Conservation (phyloP, 345 rosid species). For the Stellera chamaejasme region DNA sequence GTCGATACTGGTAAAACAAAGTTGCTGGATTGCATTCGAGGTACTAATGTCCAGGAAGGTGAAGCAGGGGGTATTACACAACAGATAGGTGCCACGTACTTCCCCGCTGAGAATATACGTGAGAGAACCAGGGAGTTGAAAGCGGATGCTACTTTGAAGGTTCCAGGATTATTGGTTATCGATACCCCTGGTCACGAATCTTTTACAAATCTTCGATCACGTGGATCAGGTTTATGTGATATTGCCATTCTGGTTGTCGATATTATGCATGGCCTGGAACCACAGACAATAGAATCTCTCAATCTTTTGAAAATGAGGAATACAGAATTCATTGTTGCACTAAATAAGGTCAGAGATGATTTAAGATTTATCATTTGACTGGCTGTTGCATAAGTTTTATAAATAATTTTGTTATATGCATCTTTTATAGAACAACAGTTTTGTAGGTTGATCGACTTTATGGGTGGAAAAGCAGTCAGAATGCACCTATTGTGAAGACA, state of each 20-base stretch:
- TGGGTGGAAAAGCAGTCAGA: conserved; percentile 74
- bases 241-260: conserved; percentile 51
- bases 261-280: no score
- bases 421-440: conserved; percentile 1
- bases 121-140: conserved; percentile 93
- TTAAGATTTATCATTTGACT: conserved; percentile 36
- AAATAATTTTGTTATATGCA: not conserved
- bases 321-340: no score
- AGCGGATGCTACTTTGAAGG: conserved; percentile 84
- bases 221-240: conserved; percentile 95
- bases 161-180: conserved; percentile 93
- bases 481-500: conserved; percentile 68
- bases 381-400: conserved; percentile 6
- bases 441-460: conserved; percentile 86
- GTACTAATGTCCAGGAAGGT: no score
- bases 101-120: conserved; percentile 85
- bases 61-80: no score
- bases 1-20: no score
- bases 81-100: conserved; percentile 34
- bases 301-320: no score
- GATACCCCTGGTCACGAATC: conserved; percentile 99
- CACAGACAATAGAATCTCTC: no score
- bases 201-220: conserved; percentile 76
- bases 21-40: no score
- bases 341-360: no score